Conservation (phyloP, 2,329 filamentous ascomycete species). For the Cladophialophora psammophila region DNA sequence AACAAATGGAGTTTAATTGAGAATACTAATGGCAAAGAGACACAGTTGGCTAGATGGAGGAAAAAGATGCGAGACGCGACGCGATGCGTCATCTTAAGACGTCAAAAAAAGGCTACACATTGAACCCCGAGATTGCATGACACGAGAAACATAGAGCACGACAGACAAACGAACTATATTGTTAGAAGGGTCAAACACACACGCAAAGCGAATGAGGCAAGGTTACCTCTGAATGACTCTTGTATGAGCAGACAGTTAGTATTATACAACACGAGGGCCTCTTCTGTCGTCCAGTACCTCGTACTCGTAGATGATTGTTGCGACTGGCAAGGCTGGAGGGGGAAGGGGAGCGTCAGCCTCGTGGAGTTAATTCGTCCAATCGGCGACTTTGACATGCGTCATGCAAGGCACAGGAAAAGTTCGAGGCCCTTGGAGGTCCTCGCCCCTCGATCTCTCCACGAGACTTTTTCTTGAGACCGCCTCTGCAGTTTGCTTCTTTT, state of each 20-base stretch:
- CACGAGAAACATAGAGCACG: background rate
- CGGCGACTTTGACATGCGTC: slow-evolving; percentile 10
- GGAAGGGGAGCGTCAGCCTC: background rate
- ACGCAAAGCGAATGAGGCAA: background rate
- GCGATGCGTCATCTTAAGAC: background rate
- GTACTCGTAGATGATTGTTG: no score
- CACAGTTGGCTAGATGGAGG: slow-evolving; percentile 2
- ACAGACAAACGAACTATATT: background rate
- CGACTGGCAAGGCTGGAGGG: background rate
- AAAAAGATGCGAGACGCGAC: background rate
- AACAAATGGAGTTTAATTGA: slow-evolving; percentile 26
- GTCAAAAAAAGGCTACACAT: slow-evolving; percentile 2
- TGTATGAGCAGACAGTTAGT: background rate
- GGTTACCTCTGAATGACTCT: background rate
- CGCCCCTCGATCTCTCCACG: slow-evolving; percentile 6
- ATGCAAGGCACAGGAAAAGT: slow-evolving; percentile 24
- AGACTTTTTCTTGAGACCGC: slow-evolving; percentile 11
- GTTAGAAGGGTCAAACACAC: background rate
- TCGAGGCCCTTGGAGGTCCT: background rate
- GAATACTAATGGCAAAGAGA: background rate
- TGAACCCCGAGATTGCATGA: background rate
- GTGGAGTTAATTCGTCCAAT: slow-evolving; percentile 7
- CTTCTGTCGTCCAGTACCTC: no score
- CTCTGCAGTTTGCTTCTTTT: slow-evolving; percentile 13
- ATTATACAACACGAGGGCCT: no score